Base-by-base conservation (phyloP, 2,329 filamentous ascomycete species). In the Sarocladium strictum region DNA sequence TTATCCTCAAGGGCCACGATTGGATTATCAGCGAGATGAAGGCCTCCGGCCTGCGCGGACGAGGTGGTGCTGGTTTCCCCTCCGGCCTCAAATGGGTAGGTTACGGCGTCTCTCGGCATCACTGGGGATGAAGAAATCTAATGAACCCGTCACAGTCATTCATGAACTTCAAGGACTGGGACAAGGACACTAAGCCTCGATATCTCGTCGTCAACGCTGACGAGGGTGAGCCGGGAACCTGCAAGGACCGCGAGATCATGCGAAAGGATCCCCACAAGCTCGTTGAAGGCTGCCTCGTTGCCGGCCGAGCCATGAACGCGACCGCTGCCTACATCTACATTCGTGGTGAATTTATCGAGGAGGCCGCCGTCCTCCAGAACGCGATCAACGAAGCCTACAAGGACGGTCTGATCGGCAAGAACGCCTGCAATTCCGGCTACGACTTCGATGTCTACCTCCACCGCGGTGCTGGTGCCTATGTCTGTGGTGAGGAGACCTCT, bases 101-200 rank as follows among this genome's bases (percentile, higher is more conserved):
- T 78, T 62, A 37, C 12, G 29, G 57, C 56, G 47, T 49, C 37
- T 60, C 64, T 61, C 64, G 58, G 38, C 38, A 43, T 52, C 54
- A 54, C 59, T 55, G 57, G 55, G 57, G 59, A 55, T 62, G 32
- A 33, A 32, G 33, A 33, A 35, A 43, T 33, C 21, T 41, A 57
- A 59, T 47, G 58, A 14, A 21, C 21, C n/a, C 24, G 27, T 19
- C 29, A 40, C 67, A 96, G 91, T 97, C 92, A 51, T 99, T 99
- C 75, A 99, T 99, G 94, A 99, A 99, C 81, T 92, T 93, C 80
- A 97, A 97, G 76, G 94, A 91, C 66, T 99, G 94, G 94, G 93
- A 99, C 67, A 96, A 99, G 77, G 94, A 97, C 72, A 87, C 74
- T 65, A 96, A 96, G 76, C 94, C 94, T 61, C 86, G 94, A 67